Evolutionary conservation across 2,329 filamentous ascomycete genomes (phyloP).

Genomic region (Coleophoma crateriformis): DNA sequence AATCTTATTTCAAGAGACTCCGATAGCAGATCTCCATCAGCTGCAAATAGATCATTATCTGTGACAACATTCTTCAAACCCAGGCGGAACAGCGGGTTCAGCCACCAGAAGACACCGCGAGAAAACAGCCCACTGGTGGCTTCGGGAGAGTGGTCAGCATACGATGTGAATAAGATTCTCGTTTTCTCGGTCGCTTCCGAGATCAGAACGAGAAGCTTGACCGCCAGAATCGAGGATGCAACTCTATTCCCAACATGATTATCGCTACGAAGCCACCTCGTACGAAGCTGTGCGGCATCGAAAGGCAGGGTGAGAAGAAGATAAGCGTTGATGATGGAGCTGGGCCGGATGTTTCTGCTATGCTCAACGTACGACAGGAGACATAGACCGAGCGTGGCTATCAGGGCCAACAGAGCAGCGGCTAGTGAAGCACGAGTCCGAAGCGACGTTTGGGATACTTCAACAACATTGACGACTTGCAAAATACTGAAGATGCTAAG

Average conservation of each 20-base stretch:
- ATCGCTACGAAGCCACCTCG: slow-evolving; percentile 10
- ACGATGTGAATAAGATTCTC: slow-evolving; percentile 6
- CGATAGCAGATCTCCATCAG: slow-evolving; percentile 10
- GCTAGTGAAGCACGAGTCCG: slow-evolving; percentile 13
- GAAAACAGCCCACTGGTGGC: slow-evolving; percentile 27
- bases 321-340: slow-evolving; percentile 16
- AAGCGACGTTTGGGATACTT: slow-evolving; percentile 7
- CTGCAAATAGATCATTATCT: slow-evolving; percentile 20
- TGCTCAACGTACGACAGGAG: slow-evolving; percentile 18
- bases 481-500: slow-evolving; percentile 10
- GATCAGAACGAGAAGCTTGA: slow-evolving; percentile 13
- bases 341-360: slow-evolving; percentile 13
- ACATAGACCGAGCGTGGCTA: slow-evolving; percentile 8
- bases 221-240: slow-evolving; percentile 6
- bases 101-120: slow-evolving; percentile 29
- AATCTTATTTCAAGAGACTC: slow-evolving; percentile 8
- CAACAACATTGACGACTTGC: slow-evolving; percentile 11
- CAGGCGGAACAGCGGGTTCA: slow-evolving; percentile 25
- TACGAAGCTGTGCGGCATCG: slow-evolving; percentile 16
- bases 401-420: slow-evolving; percentile 13
- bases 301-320: slow-evolving; percentile 16
- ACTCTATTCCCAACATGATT: slow-evolving; percentile 1
- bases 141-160: slow-evolving; percentile 15
- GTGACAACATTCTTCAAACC: slow-evolving; percentile 24
- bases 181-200: slow-evolving; percentile 15